A percentile compares a stretch with the other conserved stretches of the same genome.
phyloP scores from a whole-genome alignment of 306 rosid species.

The Cicer cuneatum region DNA sequence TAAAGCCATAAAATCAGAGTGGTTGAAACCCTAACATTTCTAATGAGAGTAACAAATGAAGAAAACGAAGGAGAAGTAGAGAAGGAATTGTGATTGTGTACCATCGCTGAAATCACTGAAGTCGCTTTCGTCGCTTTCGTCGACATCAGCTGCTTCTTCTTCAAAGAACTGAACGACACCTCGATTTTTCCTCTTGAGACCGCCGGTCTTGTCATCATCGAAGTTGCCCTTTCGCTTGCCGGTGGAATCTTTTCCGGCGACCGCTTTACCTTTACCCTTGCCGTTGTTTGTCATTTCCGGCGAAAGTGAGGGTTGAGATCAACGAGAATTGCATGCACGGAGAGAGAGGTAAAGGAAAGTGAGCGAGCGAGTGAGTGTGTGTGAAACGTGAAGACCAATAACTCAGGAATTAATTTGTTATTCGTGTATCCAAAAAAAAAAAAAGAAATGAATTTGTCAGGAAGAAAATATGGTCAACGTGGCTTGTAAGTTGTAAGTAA shows the following conservation, averaged over 20 bases:
- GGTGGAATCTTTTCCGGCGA: constrained; percentile 54
- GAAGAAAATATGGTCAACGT: no score
- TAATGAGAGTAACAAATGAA: neutral
- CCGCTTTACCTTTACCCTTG: constrained; percentile 76
- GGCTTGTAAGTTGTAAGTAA: no score
- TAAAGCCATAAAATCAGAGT: constrained; percentile 11
- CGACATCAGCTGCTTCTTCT: constrained; percentile 55
- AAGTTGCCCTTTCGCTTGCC: constrained; percentile 56
- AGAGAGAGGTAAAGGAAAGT: neutral
- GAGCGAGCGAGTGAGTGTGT: neutral
- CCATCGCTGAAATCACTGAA: constrained; percentile 60
- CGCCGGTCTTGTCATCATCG: constrained; percentile 56
- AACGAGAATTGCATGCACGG: constrained; percentile 43
- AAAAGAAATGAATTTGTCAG: neutral
- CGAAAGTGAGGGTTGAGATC: constrained; percentile 18
- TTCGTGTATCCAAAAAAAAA: neutral
- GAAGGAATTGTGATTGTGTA: constrained; percentile 23
- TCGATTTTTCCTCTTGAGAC: constrained; percentile 58
- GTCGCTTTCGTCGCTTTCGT: constrained; percentile 49
- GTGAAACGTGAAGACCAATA: neutral
- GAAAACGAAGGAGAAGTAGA: constrained; percentile 3
- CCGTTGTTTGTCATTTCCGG: constrained; percentile 64
- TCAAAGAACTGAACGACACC: constrained; percentile 76
- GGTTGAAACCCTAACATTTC: constrained; percentile 46
- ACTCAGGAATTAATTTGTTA: neutral